A percentile compares a stretch with the other conserved stretches of the same genome.
phyloP scores from a whole-genome alignment of 1,139 yeast species.

The Debaryomyces fabryi region DNA sequence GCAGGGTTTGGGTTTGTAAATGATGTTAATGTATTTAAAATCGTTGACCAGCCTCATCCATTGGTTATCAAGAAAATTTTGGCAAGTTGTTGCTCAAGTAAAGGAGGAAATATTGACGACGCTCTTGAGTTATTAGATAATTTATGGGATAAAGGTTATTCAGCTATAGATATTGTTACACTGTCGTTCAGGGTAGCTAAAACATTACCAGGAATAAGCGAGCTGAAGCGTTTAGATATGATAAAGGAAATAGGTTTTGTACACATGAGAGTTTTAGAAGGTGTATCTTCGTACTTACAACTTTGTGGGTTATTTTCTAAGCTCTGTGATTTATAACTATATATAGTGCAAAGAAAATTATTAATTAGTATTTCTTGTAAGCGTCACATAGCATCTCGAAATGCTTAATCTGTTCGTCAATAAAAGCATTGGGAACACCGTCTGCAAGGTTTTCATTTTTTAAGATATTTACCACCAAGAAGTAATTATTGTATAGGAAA shows the following conservation, averaged over 20 bases:
- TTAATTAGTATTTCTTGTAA: constrained; percentile 33
- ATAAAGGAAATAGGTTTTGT: constrained; percentile 86
- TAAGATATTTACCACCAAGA: constrained; percentile 52
- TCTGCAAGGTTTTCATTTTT: constrained; percentile 45
- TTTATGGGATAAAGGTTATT: constrained; percentile 89
- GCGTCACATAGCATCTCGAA: constrained; percentile 65
- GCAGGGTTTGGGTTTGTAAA: constrained; percentile 92
- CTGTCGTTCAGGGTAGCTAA: constrained; percentile 89
- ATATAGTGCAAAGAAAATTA: constrained; percentile 1
- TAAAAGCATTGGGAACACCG: constrained; percentile 41
- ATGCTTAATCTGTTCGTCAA: constrained; percentile 61
- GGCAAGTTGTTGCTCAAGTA: constrained; percentile 40
- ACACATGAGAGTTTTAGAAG: constrained; percentile 92
- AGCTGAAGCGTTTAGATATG: constrained; percentile 68
- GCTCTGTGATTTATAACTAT: constrained; percentile 34
- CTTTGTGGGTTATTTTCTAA: constrained; percentile 81
- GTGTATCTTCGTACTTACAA: constrained; percentile 86
- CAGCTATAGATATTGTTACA: constrained; percentile 90
- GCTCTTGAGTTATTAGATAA: constrained; percentile 68
- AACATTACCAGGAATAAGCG: constrained; percentile 67
- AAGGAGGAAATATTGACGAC: constrained; percentile 57
- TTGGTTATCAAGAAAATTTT: constrained; percentile 78
- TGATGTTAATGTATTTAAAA: constrained; percentile 89
- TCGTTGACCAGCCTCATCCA: constrained; percentile 97
- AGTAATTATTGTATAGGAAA: constrained; percentile 78